Conservation (phyloP, 176 grass and related monocot genomes). For the Oryza officinalis region DNA sequence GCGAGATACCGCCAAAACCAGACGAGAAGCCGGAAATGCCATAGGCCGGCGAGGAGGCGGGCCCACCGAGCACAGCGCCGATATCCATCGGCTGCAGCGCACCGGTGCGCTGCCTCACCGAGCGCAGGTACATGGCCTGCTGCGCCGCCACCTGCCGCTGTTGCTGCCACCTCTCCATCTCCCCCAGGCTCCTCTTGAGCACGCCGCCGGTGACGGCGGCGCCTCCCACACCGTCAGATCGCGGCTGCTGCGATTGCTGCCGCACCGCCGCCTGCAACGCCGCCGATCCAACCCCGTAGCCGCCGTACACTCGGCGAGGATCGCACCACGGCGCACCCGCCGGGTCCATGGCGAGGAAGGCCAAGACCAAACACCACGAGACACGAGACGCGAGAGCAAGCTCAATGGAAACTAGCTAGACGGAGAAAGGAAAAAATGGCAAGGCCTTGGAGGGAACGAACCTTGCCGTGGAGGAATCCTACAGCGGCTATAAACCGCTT, state of each 20-base stretch:
- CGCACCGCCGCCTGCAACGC: constrained; percentile 12
- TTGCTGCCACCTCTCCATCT: constrained; percentile 54
- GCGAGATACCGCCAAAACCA: constrained; percentile 24
- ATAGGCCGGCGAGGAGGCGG: neutral
- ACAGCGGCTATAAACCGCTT: neutral
- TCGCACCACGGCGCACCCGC: constrained; percentile 53
- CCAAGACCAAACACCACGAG: neutral
- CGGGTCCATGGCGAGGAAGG: constrained; percentile 46
- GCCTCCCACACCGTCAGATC: constrained; percentile 1
- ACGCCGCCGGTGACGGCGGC: constrained; percentile 22
- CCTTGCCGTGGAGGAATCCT: constrained; percentile 27
- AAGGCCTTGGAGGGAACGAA: neutral
- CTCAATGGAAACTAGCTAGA: neutral
- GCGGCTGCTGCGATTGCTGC: constrained; percentile 14
- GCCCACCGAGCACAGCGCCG: neutral
- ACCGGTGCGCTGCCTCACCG: constrained; percentile 56
- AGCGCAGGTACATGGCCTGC: constrained; percentile 57
- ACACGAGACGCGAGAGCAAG: constrained; percentile 18
- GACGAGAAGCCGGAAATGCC: constrained; percentile 14
- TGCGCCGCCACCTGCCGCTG: constrained; percentile 39
- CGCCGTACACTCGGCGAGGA: constrained; percentile 39
- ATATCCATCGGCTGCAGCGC: constrained; percentile 15
- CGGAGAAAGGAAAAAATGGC: neutral
- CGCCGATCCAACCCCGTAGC: constrained; percentile 39
- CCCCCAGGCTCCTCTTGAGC: constrained; percentile 51